These are phyloP conservation scores for Aspergillus sclerotiicarbonarius DNA, from an alignment of 495 filamentous ascomycete species.

Conservation along the genomic window DNA sequence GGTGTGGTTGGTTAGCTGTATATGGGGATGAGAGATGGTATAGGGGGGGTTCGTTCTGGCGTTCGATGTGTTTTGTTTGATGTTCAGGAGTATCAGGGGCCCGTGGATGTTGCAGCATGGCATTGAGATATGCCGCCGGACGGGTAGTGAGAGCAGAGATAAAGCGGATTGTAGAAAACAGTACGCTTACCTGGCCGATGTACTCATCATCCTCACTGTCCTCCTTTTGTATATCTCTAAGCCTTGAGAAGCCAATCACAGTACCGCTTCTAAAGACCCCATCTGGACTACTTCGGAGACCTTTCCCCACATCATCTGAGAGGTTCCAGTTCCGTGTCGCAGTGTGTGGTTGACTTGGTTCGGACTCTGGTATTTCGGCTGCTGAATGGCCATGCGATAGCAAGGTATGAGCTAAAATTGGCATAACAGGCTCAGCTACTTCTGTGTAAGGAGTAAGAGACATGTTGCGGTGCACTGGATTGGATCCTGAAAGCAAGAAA, in stretches of 20 bases:
- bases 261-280: conserved; percentile 31
- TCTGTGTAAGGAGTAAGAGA: conserved; percentile 22
- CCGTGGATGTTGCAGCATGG: background rate
- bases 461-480: conserved; percentile 7
- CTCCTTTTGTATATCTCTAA: conserved; percentile 25
- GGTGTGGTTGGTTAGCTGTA: background rate
- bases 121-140: background rate
- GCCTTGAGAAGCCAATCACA: conserved; percentile 40
- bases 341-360: background rate
- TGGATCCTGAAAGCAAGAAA: too few species aligned
- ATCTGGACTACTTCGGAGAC: conserved; percentile 17
- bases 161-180: background rate
- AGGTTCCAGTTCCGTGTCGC: conserved; percentile 30
- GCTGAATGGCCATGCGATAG: conserved; percentile 10
- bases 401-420: conserved; percentile 37
- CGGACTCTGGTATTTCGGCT: background rate
- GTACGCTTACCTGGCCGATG: conserved; percentile 30
- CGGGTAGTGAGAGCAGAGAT: background rate
- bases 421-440: conserved; percentile 31
- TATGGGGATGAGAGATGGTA: background rate
- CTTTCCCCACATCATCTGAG: conserved; percentile 25
- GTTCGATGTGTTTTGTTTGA: too few species aligned
- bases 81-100: background rate
- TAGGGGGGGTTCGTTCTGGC: too few species aligned
- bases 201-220: conserved; percentile 30